These are phyloP conservation scores for Aspergillus aculeatus DNA, from an alignment of 2,329 filamentous ascomycete species.

Conservation along the genomic window DNA sequence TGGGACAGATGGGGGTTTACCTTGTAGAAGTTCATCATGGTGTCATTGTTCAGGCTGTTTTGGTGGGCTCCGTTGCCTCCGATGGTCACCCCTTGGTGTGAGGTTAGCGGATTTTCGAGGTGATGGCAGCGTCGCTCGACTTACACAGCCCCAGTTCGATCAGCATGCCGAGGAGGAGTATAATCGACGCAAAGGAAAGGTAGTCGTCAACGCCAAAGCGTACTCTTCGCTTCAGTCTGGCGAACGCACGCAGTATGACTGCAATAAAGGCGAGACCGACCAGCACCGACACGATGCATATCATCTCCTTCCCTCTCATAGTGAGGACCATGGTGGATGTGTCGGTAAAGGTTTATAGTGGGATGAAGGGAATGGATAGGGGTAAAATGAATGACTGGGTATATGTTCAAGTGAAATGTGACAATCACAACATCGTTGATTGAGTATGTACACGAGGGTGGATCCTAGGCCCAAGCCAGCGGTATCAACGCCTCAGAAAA, in stretches of 20 bases:
- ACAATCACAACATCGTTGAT: not conserved
- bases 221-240: conserved; percentile 30
- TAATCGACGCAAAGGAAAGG: conserved; percentile 27
- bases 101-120: conserved; percentile 12
- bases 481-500: not conserved
- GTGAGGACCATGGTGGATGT: conserved; percentile 25
- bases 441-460: not conserved
- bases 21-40: conserved; percentile 32
- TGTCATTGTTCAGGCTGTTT: conserved; percentile 19
- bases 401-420: not conserved
- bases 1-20: conserved; percentile 12
- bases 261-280: conserved; percentile 28
- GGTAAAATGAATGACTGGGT: not conserved
- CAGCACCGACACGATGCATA: conserved; percentile 32
- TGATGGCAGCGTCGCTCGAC: conserved; percentile 1
- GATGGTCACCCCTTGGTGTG: conserved; percentile 31
- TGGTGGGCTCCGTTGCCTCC: conserved; percentile 32
- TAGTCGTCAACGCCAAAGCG: conserved; percentile 34
- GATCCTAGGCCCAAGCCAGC: not conserved
- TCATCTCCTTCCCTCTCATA: conserved; percentile 28
- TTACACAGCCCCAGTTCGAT: conserved; percentile 32
- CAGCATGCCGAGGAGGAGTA: conserved; percentile 31
- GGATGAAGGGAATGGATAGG: not conserved
- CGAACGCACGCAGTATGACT: conserved; percentile 27
- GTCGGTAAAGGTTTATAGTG: not conserved